Percentiles rank a stretch among this genome's conserved stretches.
Conservation (phyloP, 257 asterid species). For the Gentiana macrophylla region DNA sequence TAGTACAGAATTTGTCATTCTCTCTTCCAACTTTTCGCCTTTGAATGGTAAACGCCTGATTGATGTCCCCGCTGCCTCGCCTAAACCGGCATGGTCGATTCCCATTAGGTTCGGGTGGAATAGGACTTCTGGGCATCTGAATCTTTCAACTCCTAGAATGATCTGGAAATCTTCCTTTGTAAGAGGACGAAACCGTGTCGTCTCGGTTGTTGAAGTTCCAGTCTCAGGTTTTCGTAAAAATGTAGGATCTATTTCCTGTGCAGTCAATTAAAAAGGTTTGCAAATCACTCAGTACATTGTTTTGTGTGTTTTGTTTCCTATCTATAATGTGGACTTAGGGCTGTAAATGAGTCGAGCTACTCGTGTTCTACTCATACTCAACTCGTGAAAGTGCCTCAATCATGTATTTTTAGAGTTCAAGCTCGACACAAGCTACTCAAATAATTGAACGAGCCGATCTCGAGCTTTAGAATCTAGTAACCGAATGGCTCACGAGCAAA, state of each 20-base stretch:
- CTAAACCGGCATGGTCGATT: conserved; percentile 88
- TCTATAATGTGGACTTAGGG: no score
- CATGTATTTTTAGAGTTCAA: no score
- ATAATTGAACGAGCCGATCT: no score
- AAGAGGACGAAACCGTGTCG: conserved; percentile 67
- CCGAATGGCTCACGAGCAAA: no score
- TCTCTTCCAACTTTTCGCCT: conserved; percentile 36
- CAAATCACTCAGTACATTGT: no score
- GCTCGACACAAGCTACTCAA: no score
- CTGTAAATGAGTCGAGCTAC: no score
- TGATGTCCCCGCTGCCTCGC: conserved; percentile 70
- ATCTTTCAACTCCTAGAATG: conserved; percentile 76
- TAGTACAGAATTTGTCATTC: conserved; percentile 61
- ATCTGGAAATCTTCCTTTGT: conserved; percentile 90
- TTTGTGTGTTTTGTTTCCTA: no score
- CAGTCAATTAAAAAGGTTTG: neutral
- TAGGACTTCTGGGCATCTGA: conserved; percentile 85
- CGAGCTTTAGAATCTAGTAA: no score
- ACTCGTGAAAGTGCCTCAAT: no score
- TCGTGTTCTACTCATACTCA: no score
- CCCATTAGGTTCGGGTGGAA: conserved; percentile 76
- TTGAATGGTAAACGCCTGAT: conserved; percentile 48
- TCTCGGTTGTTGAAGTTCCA: conserved; percentile 54
- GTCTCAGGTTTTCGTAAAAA: conserved; percentile 54
- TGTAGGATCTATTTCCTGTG: conserved; percentile 85